Evolutionary conservation across 2,329 filamentous ascomycete genomes (phyloP).

Genomic region (Rhinocladiella similis): DNA sequence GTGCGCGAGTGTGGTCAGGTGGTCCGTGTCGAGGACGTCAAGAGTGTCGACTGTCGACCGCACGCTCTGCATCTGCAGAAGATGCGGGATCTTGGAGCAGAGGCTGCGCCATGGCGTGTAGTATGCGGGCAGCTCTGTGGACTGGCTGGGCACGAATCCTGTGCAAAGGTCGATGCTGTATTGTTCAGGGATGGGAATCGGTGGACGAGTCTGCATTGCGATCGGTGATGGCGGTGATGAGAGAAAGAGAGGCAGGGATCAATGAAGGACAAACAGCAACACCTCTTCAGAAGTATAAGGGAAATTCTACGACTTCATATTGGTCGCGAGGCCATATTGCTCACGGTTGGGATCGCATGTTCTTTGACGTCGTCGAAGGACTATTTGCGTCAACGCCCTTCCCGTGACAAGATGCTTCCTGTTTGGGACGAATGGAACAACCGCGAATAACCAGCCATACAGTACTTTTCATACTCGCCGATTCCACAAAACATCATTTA

Average conservation of each 20-base stretch:
- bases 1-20: not conserved
- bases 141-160: conserved; percentile 9
- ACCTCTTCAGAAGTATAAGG: not conserved
- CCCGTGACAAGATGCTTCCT: not conserved
- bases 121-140: conserved; percentile 1
- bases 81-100: conserved; percentile 2
- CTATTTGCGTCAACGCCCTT: not conserved
- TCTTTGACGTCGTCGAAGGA: too few relatives aligned
- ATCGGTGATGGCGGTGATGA: not conserved
- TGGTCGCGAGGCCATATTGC: not conserved
- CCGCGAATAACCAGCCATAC: too few relatives aligned
- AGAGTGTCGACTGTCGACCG: not conserved
- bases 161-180: conserved; percentile 7
- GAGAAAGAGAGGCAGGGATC: not conserved
- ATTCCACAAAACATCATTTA: too few relatives aligned
- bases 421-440: not conserved
- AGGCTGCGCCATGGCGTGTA: conserved; percentile 16
- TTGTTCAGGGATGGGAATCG: conserved; percentile 1
- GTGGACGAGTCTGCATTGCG: conserved; percentile 1
- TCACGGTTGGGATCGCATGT: not conserved
- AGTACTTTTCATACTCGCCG: too few relatives aligned
- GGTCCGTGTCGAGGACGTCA: conserved; percentile 1
- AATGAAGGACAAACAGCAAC: not conserved
- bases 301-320: not conserved
- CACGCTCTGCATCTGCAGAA: conserved; percentile 3